Conservation (phyloP, 441 rosid genomes). For the Bruguiera hainesii region DNA sequence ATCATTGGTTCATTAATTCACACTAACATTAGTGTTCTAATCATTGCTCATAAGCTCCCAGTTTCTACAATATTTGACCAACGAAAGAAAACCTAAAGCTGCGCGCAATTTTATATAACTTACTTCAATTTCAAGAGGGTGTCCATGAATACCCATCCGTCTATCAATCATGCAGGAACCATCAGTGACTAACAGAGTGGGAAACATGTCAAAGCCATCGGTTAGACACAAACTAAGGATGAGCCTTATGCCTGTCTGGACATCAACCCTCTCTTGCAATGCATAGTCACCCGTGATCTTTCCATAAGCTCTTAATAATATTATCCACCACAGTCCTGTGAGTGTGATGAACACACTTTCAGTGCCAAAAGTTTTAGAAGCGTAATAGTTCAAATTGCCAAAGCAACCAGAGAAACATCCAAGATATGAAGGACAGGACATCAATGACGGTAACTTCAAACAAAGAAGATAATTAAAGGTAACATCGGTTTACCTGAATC, state of each 20-base stretch:
- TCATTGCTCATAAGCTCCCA: not conserved
- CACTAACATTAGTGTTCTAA: too few relatives aligned
- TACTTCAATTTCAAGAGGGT: slow-evolving; percentile 96
- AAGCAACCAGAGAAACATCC: not conserved
- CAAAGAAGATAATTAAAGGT: not conserved
- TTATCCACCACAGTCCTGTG: slow-evolving; percentile 90
- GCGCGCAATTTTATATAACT: slow-evolving; percentile 6
- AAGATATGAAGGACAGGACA: slow-evolving; percentile 2
- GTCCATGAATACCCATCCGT: slow-evolving; percentile 96
- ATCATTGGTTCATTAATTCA: too few relatives aligned
- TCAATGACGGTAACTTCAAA: not conserved
- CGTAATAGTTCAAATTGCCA: slow-evolving; percentile 1
- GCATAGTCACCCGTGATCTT: slow-evolving; percentile 79
- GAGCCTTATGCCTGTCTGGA: slow-evolving; percentile 87
- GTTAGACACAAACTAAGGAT: slow-evolving; percentile 72
- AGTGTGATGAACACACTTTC: slow-evolving; percentile 3
- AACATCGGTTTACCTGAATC: slow-evolving; percentile 63
- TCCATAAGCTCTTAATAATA: slow-evolving; percentile 85
- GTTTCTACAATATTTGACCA: not conserved
- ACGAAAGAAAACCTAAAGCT: not conserved
- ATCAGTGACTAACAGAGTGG: slow-evolving; percentile 85
- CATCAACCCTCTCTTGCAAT: slow-evolving; percentile 87
- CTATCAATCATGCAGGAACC: slow-evolving; percentile 98
- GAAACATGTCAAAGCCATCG: slow-evolving; percentile 97
- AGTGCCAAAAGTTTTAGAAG: slow-evolving; percentile 7